Conservation (phyloP, 2,329 filamentous ascomycete species). For the Apiospora rasikravindrae region DNA sequence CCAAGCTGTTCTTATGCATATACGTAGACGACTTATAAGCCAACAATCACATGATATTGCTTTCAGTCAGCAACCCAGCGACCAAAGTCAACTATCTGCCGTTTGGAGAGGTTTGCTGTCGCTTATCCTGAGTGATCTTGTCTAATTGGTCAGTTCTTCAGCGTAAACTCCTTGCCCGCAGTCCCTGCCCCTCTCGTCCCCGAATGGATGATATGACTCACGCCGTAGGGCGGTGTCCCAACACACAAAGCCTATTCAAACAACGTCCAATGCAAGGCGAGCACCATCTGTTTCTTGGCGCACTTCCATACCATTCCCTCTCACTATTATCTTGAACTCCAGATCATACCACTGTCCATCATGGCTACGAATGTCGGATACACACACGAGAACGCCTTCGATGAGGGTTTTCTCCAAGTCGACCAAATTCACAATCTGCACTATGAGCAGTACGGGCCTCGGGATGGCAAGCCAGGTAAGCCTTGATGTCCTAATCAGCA, state of each 20-base stretch:
- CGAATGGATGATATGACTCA: not conserved
- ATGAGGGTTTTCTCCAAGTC: constrained; percentile 38
- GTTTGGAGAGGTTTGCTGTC: not conserved
- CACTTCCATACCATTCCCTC: not conserved
- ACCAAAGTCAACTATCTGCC: not conserved
- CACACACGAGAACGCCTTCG: constrained; percentile 40
- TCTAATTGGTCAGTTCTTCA: not conserved
- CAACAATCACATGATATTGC: not conserved
- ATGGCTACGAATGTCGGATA: constrained; percentile 26
- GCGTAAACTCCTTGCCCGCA: not conserved
- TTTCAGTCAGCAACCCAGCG: not conserved
- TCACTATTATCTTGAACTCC: not conserved
- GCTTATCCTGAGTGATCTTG: not conserved
- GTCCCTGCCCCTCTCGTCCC: not conserved
- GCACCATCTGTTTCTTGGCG: accelerated
- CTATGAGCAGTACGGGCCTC: constrained; percentile 46
- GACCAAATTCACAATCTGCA: constrained; percentile 41
- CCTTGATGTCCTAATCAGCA: accelerated
- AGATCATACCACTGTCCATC: not conserved
- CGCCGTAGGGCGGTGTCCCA: too few species aligned
- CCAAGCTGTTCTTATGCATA: not conserved
- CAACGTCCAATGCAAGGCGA: not conserved
- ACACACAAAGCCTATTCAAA: not conserved
- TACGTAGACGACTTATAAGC: not conserved
- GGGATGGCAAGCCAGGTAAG: constrained; percentile 44